Evolutionary conservation across 345 rosid species (phyloP).

Genomic region (Syzygium grande): DNA sequence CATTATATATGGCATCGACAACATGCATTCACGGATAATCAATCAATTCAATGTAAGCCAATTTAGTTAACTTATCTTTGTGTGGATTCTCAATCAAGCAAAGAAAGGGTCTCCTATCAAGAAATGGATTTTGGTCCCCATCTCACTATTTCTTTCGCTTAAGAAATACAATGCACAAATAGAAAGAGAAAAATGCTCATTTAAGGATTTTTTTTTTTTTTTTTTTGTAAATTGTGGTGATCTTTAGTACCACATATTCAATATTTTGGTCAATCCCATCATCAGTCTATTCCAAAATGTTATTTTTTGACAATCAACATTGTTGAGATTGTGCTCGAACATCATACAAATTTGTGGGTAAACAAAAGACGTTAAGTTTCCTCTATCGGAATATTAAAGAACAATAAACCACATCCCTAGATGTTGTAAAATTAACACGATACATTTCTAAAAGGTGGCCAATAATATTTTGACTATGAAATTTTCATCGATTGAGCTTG

Average conservation of each 20-base stretch:
- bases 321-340: neutral
- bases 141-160: no score
- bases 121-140: no score
- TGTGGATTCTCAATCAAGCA: no score
- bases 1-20: neutral
- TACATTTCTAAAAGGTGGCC: neutral
- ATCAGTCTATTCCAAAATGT: neutral
- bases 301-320: neutral
- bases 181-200: neutral
- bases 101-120: no score
- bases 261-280: neutral
- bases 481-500: neutral
- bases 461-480: neutral
- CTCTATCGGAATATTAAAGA: neutral
- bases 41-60: neutral
- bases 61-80: no score
- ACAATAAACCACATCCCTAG: neutral
- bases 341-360: neutral
- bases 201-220: neutral
- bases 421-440: neutral
- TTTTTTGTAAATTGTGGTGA: neutral
- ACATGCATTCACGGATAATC: neutral
- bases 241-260: neutral
- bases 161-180: no score
- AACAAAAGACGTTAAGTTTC: neutral